phyloP scores from a whole-genome alignment of 306 rosid species.

The Begonia peltatifolia region DNA sequence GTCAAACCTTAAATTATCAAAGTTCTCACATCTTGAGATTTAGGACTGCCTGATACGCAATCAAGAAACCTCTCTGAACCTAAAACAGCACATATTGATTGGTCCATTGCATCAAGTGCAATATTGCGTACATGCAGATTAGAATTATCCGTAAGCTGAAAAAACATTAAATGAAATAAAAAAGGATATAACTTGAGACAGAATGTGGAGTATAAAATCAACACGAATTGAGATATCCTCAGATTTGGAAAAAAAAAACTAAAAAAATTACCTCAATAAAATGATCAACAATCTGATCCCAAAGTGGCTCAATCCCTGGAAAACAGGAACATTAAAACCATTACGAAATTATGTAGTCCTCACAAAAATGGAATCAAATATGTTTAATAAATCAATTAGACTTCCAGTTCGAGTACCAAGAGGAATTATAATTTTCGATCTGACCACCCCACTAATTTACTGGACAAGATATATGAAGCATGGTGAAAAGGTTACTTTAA shows the following conservation, averaged over 20 bases:
- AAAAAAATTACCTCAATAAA: slow-evolving; percentile 63
- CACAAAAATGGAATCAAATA: not conserved
- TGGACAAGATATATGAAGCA: no score
- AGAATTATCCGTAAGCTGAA: slow-evolving; percentile 83
- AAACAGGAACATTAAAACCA: slow-evolving; percentile 9
- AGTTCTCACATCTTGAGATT: slow-evolving; percentile 47
- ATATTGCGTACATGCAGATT: slow-evolving; percentile 69
- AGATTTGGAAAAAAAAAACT: slow-evolving; percentile 5
- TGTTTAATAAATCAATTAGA: not conserved
- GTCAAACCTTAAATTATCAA: slow-evolving; percentile 2
- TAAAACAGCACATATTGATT: slow-evolving; percentile 85
- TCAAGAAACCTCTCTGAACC: slow-evolving; percentile 64
- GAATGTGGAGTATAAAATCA: not conserved
- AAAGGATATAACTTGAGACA: slow-evolving; percentile 14
- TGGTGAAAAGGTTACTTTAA: no score
- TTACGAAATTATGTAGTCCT: no score
- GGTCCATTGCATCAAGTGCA: slow-evolving; percentile 90
- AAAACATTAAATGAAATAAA: slow-evolving; percentile 14
- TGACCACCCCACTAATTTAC: no score
- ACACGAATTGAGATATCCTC: no score
- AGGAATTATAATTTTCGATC: not conserved
- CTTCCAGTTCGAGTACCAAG: not conserved
- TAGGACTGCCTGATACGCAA: slow-evolving; percentile 25
- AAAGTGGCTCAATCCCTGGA: slow-evolving; percentile 81
- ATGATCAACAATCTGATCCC: slow-evolving; percentile 88